A percentile compares a stretch with the other conserved stretches of the same genome.
phyloP scores from a whole-genome alignment of 257 asterid genomes.

The Salvia splendens region DNA sequence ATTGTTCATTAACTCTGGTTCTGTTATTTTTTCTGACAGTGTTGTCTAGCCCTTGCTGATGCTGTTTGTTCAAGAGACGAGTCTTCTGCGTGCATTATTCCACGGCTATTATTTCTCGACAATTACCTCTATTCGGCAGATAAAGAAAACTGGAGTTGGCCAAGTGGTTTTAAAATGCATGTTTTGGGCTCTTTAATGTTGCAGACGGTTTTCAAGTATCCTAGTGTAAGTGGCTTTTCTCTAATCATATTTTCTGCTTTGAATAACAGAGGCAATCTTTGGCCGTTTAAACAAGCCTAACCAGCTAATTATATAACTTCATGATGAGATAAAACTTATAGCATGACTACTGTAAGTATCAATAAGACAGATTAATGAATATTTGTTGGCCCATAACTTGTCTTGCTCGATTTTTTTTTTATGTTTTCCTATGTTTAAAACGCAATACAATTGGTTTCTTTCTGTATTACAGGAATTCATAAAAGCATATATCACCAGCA shows the following conservation, averaged over 20 bases:
- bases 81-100: constrained; percentile 59
- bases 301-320: constrained; percentile 12
- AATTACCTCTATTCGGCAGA: constrained; percentile 55
- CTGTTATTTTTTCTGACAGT: constrained; percentile 50
- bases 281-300: constrained; percentile 6
- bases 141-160: constrained; percentile 84
- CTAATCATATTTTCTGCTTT: constrained; percentile 13
- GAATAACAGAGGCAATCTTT: constrained; percentile 2
- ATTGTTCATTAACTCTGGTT: constrained; percentile 23
- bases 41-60: constrained; percentile 83
- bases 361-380: neutral
- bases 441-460: constrained; percentile 16
- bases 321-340: neutral
- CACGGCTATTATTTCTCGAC: constrained; percentile 77
- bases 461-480: constrained; percentile 57
- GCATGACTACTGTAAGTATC: neutral
- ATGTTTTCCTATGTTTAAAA: constrained; percentile 7
- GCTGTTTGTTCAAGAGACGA: constrained; percentile 62
- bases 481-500: constrained; percentile 63
- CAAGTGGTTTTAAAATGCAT: constrained; percentile 67
- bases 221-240: constrained; percentile 61
- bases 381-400: neutral
- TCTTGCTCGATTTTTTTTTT: neutral
- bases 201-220: constrained; percentile 74
- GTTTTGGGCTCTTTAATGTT: constrained; percentile 85